These are phyloP conservation scores for Cryptomeria japonica DNA, from an alignment of 75 land plant species.

Conservation along the genomic window DNA sequence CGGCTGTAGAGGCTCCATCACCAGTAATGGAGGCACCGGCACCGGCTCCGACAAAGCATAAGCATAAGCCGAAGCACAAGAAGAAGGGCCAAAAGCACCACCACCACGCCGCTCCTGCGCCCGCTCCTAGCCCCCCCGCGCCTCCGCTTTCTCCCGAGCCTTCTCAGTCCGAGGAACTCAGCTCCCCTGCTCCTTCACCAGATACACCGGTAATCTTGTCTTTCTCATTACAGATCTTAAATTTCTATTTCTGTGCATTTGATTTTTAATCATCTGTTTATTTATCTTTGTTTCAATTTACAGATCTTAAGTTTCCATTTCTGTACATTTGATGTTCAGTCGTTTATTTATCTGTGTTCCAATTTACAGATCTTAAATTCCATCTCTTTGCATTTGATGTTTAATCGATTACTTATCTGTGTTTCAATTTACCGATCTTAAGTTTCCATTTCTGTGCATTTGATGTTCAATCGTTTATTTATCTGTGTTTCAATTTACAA, in stretches of 20 bases:
- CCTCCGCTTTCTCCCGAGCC: slow-evolving; percentile 8
- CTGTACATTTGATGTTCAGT: too few species aligned
- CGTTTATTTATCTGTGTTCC: too few species aligned
- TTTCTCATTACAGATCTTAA: background rate
- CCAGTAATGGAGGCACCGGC: background rate
- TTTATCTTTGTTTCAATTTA: background rate
- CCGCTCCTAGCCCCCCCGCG: slow-evolving; percentile 1
- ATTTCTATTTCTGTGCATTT: background rate
- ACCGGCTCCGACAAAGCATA: background rate
- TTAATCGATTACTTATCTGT: background rate
- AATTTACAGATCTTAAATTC: background rate
- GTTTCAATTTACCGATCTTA: background rate
- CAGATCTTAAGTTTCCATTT: background rate
- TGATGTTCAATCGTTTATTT: too few species aligned
- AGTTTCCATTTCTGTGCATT: too few species aligned
- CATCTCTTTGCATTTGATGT: background rate
- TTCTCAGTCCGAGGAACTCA: background rate
- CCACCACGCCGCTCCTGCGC: background rate
- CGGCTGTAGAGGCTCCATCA: background rate
- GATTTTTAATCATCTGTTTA: background rate
- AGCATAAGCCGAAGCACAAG: slow-evolving; percentile 1
- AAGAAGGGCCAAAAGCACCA: slow-evolving; percentile 4
- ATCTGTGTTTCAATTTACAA: too few species aligned
- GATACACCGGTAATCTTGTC: background rate
- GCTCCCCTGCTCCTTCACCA: background rate